A percentile compares a stretch with the other conserved stretches of the same genome.
Evolutionary conservation across 2,329 filamentous ascomycete species (phyloP).

Genomic region (Diplodia scrobiculata): DNA sequence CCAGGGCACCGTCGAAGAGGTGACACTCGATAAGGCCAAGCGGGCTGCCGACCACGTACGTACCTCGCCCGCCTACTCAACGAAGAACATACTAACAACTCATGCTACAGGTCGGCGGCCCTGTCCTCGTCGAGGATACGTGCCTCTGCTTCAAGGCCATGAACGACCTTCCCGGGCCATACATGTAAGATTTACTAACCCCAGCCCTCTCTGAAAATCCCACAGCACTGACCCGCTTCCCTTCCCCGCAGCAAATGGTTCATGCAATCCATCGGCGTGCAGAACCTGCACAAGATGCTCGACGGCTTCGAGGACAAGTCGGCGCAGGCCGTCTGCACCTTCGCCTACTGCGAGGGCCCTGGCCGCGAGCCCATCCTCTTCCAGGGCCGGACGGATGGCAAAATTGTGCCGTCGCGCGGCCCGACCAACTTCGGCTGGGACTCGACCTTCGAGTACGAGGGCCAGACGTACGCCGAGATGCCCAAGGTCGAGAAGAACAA

Average conservation of each 20-base stretch:
- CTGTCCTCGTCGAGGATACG: slow-evolving; percentile 94
- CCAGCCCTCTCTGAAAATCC: too few relatives aligned
- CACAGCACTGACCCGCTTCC: background rate
- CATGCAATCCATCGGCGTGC: slow-evolving; percentile 76
- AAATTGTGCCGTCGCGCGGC: slow-evolving; percentile 82
- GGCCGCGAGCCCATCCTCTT: slow-evolving; percentile 83
- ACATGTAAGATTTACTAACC: slow-evolving; percentile 68
- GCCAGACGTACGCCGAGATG: slow-evolving; percentile 95
- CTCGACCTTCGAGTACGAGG: slow-evolving; percentile 90
- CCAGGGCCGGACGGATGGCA: slow-evolving; percentile 83
- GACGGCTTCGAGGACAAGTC: slow-evolving; percentile 87
- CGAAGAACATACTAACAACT: slow-evolving; percentile 14
- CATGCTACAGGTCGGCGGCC: slow-evolving; percentile 68
- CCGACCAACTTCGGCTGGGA: slow-evolving; percentile 90
- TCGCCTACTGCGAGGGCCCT: slow-evolving; percentile 85
- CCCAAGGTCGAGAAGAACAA: slow-evolving; percentile 82
- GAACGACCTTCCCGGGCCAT: slow-evolving; percentile 88
- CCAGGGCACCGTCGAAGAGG: slow-evolving; percentile 89
- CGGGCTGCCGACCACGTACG: slow-evolving; percentile 75
- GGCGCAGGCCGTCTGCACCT: slow-evolving; percentile 92
- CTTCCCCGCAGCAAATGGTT: slow-evolving; percentile 81
- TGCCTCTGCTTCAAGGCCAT: slow-evolving; percentile 90
- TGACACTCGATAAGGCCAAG: slow-evolving; percentile 83
- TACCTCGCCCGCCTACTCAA: slow-evolving; percentile 14
- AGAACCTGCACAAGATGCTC: slow-evolving; percentile 86